Evolutionary conservation across 768 basidiomycete genomes (phyloP).

Genomic region (Russula griseocarnosa): DNA sequence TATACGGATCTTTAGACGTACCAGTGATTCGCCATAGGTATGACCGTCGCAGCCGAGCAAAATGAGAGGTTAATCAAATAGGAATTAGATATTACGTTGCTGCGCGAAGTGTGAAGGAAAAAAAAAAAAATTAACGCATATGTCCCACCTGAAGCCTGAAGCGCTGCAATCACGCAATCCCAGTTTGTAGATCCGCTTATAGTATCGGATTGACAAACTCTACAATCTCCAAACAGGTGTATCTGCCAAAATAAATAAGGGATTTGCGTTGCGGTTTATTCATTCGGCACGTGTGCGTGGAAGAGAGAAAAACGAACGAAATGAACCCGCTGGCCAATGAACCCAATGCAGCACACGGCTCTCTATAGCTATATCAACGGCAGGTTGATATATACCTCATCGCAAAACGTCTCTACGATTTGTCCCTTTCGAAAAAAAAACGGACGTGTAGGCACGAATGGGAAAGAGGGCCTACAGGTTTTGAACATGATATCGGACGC

Average conservation of each 20-base stretch:
- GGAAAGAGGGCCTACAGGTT: conserved; percentile 66
- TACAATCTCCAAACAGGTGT: too few species aligned
- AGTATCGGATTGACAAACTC: conserved; percentile 40
- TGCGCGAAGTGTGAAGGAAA: not conserved
- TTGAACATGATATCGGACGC: conserved; percentile 92
- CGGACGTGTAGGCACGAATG: not conserved
- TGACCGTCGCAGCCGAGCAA: conserved; percentile 67
- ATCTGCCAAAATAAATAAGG: too few species aligned
- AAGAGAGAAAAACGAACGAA: not conserved
- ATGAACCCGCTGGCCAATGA: conserved; percentile 76
- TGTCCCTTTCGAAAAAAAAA: too few species aligned
- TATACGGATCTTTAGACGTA: conserved; percentile 29
- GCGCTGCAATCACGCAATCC: conserved; percentile 42
- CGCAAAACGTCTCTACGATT: conserved; percentile 83
- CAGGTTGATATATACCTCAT: conserved; percentile 77
- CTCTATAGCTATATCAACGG: too few species aligned
- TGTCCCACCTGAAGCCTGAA: too few species aligned
- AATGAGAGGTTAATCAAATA: not conserved
- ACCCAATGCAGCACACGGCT: too few species aligned
- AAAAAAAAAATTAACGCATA: too few species aligned
- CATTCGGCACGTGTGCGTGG: not conserved
- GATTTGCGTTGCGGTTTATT: too few species aligned
- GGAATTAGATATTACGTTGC: too few species aligned
- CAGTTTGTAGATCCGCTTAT: conserved; percentile 39
- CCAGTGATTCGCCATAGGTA: conserved; percentile 39